Percentiles rank a stretch among this genome's conserved stretches.
phyloP scores from a whole-genome alignment of 2,329 filamentous ascomycete genomes.

The Malbranchea cinnamomea region DNA sequence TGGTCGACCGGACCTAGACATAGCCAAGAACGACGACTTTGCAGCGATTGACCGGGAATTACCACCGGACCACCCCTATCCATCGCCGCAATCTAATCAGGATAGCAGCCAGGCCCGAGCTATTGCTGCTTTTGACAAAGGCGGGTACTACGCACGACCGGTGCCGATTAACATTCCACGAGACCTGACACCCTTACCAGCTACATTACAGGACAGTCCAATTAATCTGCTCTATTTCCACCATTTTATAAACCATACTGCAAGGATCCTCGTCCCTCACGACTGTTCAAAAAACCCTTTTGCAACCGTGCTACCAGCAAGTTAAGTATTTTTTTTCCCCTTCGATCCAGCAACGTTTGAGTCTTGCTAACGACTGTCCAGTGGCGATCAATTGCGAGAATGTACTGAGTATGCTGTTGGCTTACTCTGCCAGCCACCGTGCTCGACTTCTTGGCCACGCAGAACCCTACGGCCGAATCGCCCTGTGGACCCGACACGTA shows the following conservation, averaged over 20 bases:
- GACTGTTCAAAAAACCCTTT: slow-evolving; percentile 48
- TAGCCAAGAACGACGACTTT: slow-evolving; percentile 54
- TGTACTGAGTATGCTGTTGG: slow-evolving; percentile 60
- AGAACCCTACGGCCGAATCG: slow-evolving; percentile 64
- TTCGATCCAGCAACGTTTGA: slow-evolving; percentile 30
- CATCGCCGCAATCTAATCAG: slow-evolving; percentile 32
- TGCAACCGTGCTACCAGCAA: slow-evolving; percentile 45
- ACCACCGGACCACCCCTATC: slow-evolving; percentile 8
- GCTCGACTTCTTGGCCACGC: slow-evolving; percentile 58
- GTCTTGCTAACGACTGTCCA: slow-evolving; percentile 28
- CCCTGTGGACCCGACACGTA: slow-evolving; percentile 60
- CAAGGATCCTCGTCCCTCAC: slow-evolving; percentile 48
- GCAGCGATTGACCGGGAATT: slow-evolving; percentile 38
- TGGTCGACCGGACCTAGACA: slow-evolving; percentile 53
- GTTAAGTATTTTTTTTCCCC: slow-evolving; percentile 28
- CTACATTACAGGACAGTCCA: slow-evolving; percentile 49
- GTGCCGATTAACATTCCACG: slow-evolving; percentile 50
- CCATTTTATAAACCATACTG: slow-evolving; percentile 67
- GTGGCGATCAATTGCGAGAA: slow-evolving; percentile 36
- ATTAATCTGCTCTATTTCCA: slow-evolving; percentile 69
- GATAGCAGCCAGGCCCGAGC: slow-evolving; percentile 33
- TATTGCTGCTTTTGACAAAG: slow-evolving; percentile 38
- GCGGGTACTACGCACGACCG: slow-evolving; percentile 55
- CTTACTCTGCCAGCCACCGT: slow-evolving; percentile 73
- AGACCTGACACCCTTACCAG: slow-evolving; percentile 41